These are phyloP conservation scores for Metschnikowia koreensis DNA, from an alignment of 805 yeast genomes.

Conservation along the genomic window DNA sequence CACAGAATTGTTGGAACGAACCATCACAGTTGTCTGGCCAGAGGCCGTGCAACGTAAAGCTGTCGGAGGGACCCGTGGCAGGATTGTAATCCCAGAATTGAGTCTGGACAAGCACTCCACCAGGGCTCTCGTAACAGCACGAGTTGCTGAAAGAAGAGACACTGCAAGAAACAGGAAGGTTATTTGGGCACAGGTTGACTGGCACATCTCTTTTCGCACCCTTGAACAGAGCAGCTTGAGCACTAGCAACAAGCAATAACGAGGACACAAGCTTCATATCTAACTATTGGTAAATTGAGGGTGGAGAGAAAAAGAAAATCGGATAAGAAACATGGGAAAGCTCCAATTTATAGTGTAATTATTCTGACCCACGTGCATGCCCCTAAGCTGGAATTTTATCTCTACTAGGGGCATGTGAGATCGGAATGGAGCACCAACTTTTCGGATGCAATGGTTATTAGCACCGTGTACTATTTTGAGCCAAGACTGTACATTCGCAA, in stretches of 20 bases:
- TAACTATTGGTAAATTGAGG: not conserved
- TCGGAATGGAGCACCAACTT: not conserved
- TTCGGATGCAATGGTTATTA: not conserved
- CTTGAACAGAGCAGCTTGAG: conserved; percentile 1
- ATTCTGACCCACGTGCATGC: not conserved
- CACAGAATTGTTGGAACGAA: conserved; percentile 35
- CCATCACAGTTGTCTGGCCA: conserved; percentile 46
- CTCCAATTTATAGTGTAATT: not conserved
- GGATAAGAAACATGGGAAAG: not conserved
- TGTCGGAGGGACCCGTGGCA: conserved; percentile 31
- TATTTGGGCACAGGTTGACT: conserved; percentile 2
- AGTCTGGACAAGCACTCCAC: conserved; percentile 39
- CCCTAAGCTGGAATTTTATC: not conserved
- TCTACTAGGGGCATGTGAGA: not conserved
- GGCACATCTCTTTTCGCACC: not conserved
- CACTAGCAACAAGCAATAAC: not conserved
- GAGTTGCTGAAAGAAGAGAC: conserved; percentile 46
- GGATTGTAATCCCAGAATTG: conserved; percentile 42
- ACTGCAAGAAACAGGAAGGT: conserved; percentile 26
- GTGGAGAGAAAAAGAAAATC: not conserved
- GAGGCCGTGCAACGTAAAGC: conserved; percentile 44
- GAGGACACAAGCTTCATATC: not conserved
- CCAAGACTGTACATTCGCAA: not conserved
- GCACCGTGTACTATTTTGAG: not conserved
- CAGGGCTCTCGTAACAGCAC: conserved; percentile 42